phyloP scores from a whole-genome alignment of 345 rosid genomes.

The Physaria fendleri region DNA sequence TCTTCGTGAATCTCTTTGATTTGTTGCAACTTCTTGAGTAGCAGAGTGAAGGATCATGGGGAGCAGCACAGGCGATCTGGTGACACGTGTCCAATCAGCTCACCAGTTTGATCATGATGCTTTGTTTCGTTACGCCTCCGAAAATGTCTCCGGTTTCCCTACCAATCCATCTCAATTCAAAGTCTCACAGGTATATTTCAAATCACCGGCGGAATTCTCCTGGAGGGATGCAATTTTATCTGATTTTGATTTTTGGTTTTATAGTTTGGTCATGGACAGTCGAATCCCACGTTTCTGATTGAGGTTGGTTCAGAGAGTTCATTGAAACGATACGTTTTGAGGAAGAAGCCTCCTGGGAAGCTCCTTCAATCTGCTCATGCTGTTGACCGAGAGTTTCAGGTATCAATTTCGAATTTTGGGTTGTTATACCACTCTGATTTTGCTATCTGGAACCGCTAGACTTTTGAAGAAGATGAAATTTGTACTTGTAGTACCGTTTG shows the following conservation, averaged over 20 bases:
- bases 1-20: neutral
- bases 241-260: neutral
- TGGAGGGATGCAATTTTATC: neutral
- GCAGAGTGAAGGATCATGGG: conserved; percentile 38
- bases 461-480: neutral
- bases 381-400: conserved; percentile 85
- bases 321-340: conserved; percentile 69
- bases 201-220: neutral
- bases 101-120: conserved; percentile 56
- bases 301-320: conserved; percentile 45
- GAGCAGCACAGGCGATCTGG: conserved; percentile 52
- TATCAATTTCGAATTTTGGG: conserved; percentile 8
- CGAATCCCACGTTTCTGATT: conserved; percentile 79
- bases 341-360: conserved; percentile 93
- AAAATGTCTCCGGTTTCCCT: conserved; percentile 66
- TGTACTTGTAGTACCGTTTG: neutral
- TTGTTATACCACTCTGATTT: neutral
- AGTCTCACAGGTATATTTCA: conserved; percentile 48
- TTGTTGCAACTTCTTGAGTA: conserved; percentile 3
- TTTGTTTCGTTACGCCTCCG: conserved; percentile 48
- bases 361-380: conserved; percentile 88
- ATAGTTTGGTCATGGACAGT: conserved; percentile 92
- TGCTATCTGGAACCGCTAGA: too few species aligned
- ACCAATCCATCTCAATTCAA: conserved; percentile 47
- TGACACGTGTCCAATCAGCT: conserved; percentile 43